These are phyloP conservation scores for Malus sieversii DNA, from an alignment of 306 rosid genomes.

Conservation along the genomic window DNA sequence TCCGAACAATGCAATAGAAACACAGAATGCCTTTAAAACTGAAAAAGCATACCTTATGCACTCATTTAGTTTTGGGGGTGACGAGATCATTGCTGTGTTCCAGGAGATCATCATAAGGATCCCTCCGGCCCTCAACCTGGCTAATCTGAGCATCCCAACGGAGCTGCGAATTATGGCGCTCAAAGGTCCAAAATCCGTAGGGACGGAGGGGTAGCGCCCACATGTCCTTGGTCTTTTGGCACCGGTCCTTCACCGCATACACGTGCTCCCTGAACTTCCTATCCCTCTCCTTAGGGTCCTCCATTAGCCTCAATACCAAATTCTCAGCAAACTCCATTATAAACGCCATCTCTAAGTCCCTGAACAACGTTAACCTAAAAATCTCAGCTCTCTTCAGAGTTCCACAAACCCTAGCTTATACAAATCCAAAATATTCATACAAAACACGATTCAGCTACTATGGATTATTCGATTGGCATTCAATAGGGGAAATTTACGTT, in stretches of 20 bases:
- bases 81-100: slow-evolving; percentile 22
- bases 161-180: slow-evolving; percentile 88
- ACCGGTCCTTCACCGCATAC: slow-evolving; percentile 44
- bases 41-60: slow-evolving; percentile 15
- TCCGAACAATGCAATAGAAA: neutral
- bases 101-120: slow-evolving; percentile 83
- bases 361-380: slow-evolving; percentile 7
- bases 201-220: slow-evolving; percentile 80
- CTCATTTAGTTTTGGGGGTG: slow-evolving; percentile 31
- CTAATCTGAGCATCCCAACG: slow-evolving; percentile 91
- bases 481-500: neutral
- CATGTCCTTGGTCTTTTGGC: slow-evolving; percentile 85
- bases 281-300: slow-evolving; percentile 92
- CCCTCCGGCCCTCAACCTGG: slow-evolving; percentile 77
- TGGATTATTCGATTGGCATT: neutral
- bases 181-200: slow-evolving; percentile 94
- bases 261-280: slow-evolving; percentile 69
- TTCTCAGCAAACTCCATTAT: slow-evolving; percentile 92
- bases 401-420: slow-evolving; percentile 5
- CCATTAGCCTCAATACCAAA: slow-evolving; percentile 73
- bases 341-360: slow-evolving; percentile 53
- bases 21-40: neutral
- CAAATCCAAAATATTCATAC: neutral
- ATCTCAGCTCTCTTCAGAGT: neutral
- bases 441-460: neutral